Evolutionary conservation across 768 basidiomycete genomes (phyloP).

Genomic region (Psilocybe subaeruginosa): DNA sequence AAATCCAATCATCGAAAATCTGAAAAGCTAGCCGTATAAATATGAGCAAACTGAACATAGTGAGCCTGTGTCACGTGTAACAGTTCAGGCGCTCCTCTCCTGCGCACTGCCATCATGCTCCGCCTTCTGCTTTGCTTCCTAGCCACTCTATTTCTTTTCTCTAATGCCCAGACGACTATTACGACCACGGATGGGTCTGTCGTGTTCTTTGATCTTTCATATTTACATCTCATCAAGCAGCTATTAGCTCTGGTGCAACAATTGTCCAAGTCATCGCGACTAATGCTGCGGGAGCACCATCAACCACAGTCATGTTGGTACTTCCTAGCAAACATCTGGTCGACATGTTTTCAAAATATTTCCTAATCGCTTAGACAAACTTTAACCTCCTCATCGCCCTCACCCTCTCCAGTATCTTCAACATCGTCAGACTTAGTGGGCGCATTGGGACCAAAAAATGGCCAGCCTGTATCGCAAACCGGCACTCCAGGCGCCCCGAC

Average conservation of each 20-base stretch:
- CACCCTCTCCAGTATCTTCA: constrained; percentile 26
- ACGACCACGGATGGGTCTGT: constrained; percentile 54
- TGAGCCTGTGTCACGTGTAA: constrained; percentile 10
- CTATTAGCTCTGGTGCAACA: constrained; percentile 45
- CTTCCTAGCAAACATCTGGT: not conserved
- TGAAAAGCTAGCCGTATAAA: constrained; percentile 21
- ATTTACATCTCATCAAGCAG: not conserved
- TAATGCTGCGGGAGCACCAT: constrained; percentile 39
- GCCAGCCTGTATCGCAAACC: constrained; percentile 45
- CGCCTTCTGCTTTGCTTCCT: constrained; percentile 19
- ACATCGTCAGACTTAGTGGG: constrained; percentile 19
- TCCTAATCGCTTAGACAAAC: constrained; percentile 24
- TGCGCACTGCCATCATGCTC: constrained; percentile 18
- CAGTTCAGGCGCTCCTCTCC: not conserved
- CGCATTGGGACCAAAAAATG: constrained; percentile 52
- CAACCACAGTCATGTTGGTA: constrained; percentile 47
- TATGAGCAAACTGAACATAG: constrained; percentile 18
- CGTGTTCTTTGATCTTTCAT: not conserved
- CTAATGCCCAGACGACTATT: constrained; percentile 50
- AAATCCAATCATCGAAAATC: constrained; percentile 25
- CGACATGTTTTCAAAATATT: not conserved
- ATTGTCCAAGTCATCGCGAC: constrained; percentile 52
- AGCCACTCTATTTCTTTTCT: constrained; percentile 21
- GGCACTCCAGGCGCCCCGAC: constrained; percentile 47
- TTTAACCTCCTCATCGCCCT: constrained; percentile 17